phyloP scores from a whole-genome alignment of 2,329 filamentous ascomycete species.

The Aspergillus sergii region DNA sequence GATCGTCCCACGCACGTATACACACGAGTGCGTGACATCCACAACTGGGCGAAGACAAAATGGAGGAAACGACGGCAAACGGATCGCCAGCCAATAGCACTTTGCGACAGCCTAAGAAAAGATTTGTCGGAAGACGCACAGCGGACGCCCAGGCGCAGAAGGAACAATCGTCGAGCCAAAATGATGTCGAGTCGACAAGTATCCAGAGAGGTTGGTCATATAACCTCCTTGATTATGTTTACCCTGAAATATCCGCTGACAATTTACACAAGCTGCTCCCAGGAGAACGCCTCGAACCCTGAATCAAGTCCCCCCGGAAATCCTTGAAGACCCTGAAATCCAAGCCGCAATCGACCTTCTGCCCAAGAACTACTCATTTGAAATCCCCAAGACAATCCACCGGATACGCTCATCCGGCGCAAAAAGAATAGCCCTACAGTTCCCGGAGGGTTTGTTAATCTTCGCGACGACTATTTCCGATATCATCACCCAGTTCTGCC shows the following conservation, averaged over 20 bases:
- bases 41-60: constrained; percentile 2
- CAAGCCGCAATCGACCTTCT: constrained; percentile 85
- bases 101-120: constrained; percentile 77
- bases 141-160: constrained; percentile 60
- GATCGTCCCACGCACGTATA: neutral
- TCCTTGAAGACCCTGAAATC: constrained; percentile 80
- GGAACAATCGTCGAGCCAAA: constrained; percentile 59
- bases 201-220: constrained; percentile 41
- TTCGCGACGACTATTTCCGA: constrained; percentile 98
- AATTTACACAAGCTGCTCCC: constrained; percentile 63
- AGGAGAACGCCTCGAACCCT: constrained; percentile 76
- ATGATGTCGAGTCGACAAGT: constrained; percentile 65
- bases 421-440: constrained; percentile 88
- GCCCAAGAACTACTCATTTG: constrained; percentile 96
- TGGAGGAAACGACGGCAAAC: constrained; percentile 11
- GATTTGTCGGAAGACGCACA: constrained; percentile 83
- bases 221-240: constrained; percentile 2
- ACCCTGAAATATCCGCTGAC: neutral
- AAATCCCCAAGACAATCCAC: constrained; percentile 97
- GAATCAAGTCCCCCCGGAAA: constrained; percentile 87
- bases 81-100: constrained; percentile 6
- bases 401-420: constrained; percentile 79
- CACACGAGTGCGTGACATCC: too few relatives aligned
- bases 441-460: constrained; percentile 90
- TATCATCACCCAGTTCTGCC: constrained; percentile 92